These are phyloP conservation scores for Cercospora janseana DNA, from an alignment of 2,329 filamentous ascomycete species.

Conservation along the genomic window DNA sequence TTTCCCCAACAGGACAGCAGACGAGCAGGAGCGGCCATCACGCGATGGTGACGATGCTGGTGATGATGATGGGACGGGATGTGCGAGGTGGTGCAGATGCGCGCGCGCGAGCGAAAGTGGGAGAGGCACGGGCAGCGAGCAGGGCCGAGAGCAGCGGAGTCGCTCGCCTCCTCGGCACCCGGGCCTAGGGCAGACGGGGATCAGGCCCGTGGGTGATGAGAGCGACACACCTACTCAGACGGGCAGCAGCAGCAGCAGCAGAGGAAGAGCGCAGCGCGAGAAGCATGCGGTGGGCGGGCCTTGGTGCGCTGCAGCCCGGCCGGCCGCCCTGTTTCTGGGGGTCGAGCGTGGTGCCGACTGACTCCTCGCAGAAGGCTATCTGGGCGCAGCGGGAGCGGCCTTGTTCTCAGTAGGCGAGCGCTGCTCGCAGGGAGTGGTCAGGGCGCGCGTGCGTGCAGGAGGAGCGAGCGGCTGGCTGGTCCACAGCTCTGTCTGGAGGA, in stretches of 20 bases:
- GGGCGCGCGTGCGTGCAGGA: constrained; percentile 18
- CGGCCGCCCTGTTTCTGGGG: background rate
- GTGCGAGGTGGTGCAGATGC: background rate
- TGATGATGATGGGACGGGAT: background rate
- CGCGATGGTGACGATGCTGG: background rate
- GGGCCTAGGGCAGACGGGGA: background rate
- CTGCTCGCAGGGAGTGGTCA: constrained; percentile 25
- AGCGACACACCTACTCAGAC: no score
- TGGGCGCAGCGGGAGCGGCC: background rate
- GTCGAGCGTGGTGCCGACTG: background rate
- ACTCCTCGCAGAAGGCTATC: background rate
- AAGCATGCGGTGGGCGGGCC: background rate
- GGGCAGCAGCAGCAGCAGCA: no score
- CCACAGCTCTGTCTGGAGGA: no score
- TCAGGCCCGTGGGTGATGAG: background rate
- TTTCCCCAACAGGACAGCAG: constrained; percentile 24
- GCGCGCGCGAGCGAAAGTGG: background rate
- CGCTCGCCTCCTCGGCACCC: no score
- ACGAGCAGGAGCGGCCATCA: background rate
- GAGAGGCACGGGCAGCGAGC: background rate
- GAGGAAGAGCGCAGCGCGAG: background rate
- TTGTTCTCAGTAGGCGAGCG: background rate
- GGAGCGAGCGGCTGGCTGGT: no score
- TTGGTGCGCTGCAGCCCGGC: background rate
- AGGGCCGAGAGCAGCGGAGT: background rate